phyloP scores from a whole-genome alignment of 768 basidiomycete genomes.

The Agrocybe chaxingu region DNA sequence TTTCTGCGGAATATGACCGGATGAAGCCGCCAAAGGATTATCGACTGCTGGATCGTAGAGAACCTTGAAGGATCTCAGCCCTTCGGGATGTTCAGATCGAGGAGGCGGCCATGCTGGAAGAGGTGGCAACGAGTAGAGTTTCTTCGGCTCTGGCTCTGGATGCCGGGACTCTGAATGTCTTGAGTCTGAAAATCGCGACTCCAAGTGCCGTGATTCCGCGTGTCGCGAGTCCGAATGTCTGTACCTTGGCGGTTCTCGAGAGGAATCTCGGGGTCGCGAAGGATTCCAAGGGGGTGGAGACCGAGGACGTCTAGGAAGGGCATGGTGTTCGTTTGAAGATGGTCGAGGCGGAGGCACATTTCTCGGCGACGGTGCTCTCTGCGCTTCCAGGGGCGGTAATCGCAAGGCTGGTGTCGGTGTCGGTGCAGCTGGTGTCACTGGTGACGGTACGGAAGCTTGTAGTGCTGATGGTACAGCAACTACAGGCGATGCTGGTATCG shows the following conservation, averaged over 20 bases:
- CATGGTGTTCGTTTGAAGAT: background rate
- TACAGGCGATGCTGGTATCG: constrained; percentile 20
- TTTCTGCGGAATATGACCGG: constrained; percentile 9
- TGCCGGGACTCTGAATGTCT: too few relatives aligned
- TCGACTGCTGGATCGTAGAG: constrained; percentile 62
- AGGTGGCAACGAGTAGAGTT: constrained; percentile 25
- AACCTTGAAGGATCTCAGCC: constrained; percentile 51
- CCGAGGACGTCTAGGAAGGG: constrained; percentile 16
- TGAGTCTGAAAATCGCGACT: too few relatives aligned
- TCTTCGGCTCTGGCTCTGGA: constrained; percentile 17
- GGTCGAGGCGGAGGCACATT: constrained; percentile 14
- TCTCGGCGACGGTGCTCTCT: too few relatives aligned
- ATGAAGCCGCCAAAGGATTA: constrained; percentile 21
- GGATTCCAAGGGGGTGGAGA: constrained; percentile 19
- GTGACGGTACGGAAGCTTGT: constrained; percentile 26
- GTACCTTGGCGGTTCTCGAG: too few relatives aligned
- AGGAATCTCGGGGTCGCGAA: too few relatives aligned
- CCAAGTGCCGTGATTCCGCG: too few relatives aligned
- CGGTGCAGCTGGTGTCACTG: constrained; percentile 23
- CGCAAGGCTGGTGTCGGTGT: constrained; percentile 14
- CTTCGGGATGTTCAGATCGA: constrained; percentile 40
- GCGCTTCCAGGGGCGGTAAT: constrained; percentile 3
- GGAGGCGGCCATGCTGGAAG: constrained; percentile 61
- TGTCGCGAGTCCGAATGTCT: too few relatives aligned
- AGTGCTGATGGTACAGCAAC: constrained; percentile 28